A percentile compares a stretch with the other conserved stretches of the same genome.
phyloP scores from a whole-genome alignment of 1,284 basidiomycete genomes.

The Microstroma glucosiphilum region DNA sequence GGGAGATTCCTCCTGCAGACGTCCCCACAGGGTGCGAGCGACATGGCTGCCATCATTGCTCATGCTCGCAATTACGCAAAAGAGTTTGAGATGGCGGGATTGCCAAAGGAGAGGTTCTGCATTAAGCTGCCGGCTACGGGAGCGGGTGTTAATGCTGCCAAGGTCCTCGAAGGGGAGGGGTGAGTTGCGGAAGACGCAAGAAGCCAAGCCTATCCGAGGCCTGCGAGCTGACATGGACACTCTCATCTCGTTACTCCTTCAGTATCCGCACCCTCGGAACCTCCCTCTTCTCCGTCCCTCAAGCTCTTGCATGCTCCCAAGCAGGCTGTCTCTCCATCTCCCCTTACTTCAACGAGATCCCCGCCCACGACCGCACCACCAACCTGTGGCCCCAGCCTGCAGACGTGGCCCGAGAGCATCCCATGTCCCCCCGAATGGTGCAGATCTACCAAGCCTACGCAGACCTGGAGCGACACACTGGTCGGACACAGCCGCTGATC shows the following conservation, averaged over 20 bases:
- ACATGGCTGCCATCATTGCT: constrained; percentile 21
- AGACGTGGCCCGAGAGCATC: constrained; percentile 20
- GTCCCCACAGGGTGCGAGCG: constrained; percentile 22
- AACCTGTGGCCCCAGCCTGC: constrained; percentile 20
- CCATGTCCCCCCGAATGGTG: constrained; percentile 27
- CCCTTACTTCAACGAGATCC: constrained; percentile 41
- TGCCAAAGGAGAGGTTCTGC: constrained; percentile 12
- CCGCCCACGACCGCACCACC: neutral
- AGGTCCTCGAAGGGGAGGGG: constrained; percentile 22
- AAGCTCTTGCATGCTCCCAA: constrained; percentile 45
- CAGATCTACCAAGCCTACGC: constrained; percentile 23
- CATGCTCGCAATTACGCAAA: constrained; percentile 22
- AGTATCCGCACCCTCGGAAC: constrained; percentile 44
- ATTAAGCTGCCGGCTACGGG: constrained; percentile 22
- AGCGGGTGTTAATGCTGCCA: constrained; percentile 32
- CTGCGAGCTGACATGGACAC: neutral
- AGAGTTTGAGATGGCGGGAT: constrained; percentile 23
- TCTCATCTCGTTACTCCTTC: constrained; percentile 1
- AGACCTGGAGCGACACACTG: constrained; percentile 18
- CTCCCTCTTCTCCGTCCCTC: constrained; percentile 15
- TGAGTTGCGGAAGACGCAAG: neutral
- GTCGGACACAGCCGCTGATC: constrained; percentile 23
- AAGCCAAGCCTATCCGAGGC: too few species aligned
- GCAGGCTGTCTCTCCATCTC: constrained; percentile 43
- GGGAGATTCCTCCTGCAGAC: constrained; percentile 27